Percentiles rank a stretch among this genome's conserved stretches.
These are phyloP conservation scores for Talaromyces sp. DNA, from an alignment of 2,329 filamentous ascomycete genomes.

Conservation along the genomic window DNA sequence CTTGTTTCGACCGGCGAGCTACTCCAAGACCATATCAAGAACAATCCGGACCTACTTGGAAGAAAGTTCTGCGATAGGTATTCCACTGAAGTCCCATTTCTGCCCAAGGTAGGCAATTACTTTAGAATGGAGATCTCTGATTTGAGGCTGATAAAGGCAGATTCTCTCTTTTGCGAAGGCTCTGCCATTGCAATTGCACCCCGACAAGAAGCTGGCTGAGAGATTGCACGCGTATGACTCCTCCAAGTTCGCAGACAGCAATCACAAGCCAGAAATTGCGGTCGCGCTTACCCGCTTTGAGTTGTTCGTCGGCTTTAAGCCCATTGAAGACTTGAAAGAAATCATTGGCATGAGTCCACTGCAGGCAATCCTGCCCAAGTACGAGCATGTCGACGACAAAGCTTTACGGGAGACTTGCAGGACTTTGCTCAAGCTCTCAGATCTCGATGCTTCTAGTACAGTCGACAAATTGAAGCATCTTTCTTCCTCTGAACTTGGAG, in stretches of 20 bases:
- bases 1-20: constrained; percentile 62
- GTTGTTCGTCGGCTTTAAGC: constrained; percentile 72
- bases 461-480: constrained; percentile 55
- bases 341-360: constrained; percentile 59
- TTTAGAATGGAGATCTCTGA: neutral
- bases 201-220: constrained; percentile 65
- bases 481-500: constrained; percentile 50
- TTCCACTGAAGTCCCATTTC: constrained; percentile 65
- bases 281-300: constrained; percentile 69
- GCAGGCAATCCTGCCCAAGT: constrained; percentile 53
- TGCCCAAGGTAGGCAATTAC: constrained; percentile 61
- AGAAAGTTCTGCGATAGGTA: constrained; percentile 61
- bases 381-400: constrained; percentile 56
- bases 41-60: constrained; percentile 64
- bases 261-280: constrained; percentile 78
- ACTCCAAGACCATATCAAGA: constrained; percentile 65
- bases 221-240: constrained; percentile 65
- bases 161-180: constrained; percentile 73
- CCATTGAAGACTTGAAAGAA: constrained; percentile 58
- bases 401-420: constrained; percentile 58
- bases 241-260: constrained; percentile 66
- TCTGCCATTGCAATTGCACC: constrained; percentile 71
- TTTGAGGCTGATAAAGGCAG: constrained; percentile 24
- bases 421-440: constrained; percentile 54
- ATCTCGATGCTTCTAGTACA: constrained; percentile 54